A percentile compares a stretch with the other conserved stretches of the same genome.
Conservation (phyloP, 2,329 filamentous ascomycete species). For the Chaetomium strumarium region DNA sequence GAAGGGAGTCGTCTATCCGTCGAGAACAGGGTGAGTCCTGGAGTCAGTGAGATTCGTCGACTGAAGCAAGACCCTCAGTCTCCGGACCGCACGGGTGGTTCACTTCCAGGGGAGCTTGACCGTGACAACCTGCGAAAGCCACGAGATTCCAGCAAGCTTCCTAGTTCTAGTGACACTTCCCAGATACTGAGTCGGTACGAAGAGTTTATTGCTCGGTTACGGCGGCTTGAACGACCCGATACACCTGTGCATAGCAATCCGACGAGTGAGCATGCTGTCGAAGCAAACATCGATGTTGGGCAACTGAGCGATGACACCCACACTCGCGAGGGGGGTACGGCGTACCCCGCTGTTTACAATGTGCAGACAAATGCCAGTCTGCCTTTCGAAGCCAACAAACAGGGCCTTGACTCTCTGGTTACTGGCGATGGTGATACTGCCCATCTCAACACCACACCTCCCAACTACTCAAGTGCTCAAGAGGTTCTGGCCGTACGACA, state of each 20-base stretch:
- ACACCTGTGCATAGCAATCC: not conserved
- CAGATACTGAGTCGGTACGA: constrained; percentile 16
- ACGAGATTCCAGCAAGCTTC: not conserved
- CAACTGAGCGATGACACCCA: not conserved
- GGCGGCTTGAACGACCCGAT: constrained; percentile 1
- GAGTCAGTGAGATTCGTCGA: constrained; percentile 18
- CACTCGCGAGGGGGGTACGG: not conserved
- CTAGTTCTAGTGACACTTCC: constrained; percentile 14
- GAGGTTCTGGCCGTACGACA: not conserved
- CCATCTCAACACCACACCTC: not conserved
- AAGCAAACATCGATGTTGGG: not conserved
- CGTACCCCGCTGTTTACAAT: not conserved
- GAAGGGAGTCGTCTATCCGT: constrained; percentile 4
- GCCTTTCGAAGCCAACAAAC: not conserved
- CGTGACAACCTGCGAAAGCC: not conserved
- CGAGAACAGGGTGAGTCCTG: constrained; percentile 15
- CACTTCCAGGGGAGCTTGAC: too few species aligned
- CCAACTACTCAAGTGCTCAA: not conserved
- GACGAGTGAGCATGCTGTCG: not conserved
- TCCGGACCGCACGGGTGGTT: not conserved
- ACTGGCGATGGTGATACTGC: not conserved
- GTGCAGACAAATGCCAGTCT: not conserved
- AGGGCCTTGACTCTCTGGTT: not conserved
- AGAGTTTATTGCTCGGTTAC: constrained; percentile 10
- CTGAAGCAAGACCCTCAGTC: not conserved